Conservation (phyloP, 2,329 filamentous ascomycete genomes). For the Blastomyces percursus region DNA sequence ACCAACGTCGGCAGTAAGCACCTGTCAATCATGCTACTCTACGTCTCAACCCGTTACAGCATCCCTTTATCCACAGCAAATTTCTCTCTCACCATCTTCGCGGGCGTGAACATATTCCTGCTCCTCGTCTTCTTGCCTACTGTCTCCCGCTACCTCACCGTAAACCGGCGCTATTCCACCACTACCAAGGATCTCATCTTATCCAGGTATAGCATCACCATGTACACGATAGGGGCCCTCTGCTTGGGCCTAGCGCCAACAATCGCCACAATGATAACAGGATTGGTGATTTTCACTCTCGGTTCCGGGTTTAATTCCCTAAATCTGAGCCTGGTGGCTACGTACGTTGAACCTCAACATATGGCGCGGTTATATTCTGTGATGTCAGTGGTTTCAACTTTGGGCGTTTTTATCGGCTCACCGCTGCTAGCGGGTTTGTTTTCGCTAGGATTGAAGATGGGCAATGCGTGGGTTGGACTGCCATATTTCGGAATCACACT, state of each 20-base stretch:
- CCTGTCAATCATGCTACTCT: conserved; percentile 40
- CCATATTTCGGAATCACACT: conserved; percentile 35
- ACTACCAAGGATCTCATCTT: conserved; percentile 38
- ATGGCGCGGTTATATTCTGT: conserved; percentile 41
- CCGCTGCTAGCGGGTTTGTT: conserved; percentile 38
- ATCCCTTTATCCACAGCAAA: conserved; percentile 38
- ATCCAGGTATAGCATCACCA: conserved; percentile 35
- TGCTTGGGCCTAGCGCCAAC: conserved; percentile 38
- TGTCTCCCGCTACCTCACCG: conserved; percentile 28
- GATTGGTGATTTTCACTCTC: conserved; percentile 38
- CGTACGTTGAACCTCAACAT: conserved; percentile 38
- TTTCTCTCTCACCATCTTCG: conserved; percentile 37
- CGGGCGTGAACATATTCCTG: conserved; percentile 38
- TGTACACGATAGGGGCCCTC: conserved; percentile 36
- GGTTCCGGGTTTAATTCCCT: conserved; percentile 40
- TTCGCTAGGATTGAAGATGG: conserved; percentile 37
- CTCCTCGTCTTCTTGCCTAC: conserved; percentile 38
- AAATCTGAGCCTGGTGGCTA: conserved; percentile 39
- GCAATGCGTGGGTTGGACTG: conserved; percentile 38
- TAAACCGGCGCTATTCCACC: conserved; percentile 19
- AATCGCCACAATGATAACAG: conserved; percentile 34
- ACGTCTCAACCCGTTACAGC: conserved; percentile 41
- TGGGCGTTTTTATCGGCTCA: conserved; percentile 39
- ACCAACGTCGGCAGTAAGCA: conserved; percentile 40
- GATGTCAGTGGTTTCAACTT: conserved; percentile 38